Conservation (phyloP, 805 yeast genomes). For the Diddensiella caesifluorescens region DNA sequence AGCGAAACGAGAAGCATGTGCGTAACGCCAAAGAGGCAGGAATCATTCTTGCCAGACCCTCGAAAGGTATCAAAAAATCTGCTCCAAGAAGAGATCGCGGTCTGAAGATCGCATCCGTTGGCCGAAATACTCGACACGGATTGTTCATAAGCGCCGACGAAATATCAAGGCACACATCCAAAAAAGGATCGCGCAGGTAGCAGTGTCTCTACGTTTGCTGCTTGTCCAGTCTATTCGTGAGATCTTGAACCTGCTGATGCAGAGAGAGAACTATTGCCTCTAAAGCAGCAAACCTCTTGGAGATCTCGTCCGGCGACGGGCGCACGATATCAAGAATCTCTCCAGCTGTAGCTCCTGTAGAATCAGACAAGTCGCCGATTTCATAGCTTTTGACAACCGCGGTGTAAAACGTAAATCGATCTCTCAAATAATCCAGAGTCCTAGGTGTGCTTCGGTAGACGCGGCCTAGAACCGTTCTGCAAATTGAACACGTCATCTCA, state of each 20-base stretch:
- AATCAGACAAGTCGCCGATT: constrained; percentile 14
- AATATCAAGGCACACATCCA: constrained; percentile 38
- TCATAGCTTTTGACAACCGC: constrained; percentile 22
- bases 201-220: not conserved
- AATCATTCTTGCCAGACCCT: constrained; percentile 61
- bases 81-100: constrained; percentile 66
- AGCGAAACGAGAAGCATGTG: constrained; percentile 50
- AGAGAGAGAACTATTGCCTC: constrained; percentile 15
- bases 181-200: not conserved
- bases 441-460: constrained; percentile 26
- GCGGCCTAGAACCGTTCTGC: constrained; percentile 22
- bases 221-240: not conserved
- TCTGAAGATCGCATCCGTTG: constrained; percentile 67
- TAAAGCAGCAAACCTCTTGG: constrained; percentile 14
- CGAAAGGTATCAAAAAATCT: constrained; percentile 26
- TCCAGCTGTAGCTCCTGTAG: constrained; percentile 1
- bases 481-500: constrained; percentile 19
- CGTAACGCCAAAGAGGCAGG: constrained; percentile 86
- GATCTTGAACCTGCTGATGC: constrained; percentile 7
- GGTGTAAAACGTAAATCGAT: constrained; percentile 23
- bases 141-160: constrained; percentile 63
- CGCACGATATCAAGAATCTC: constrained; percentile 5
- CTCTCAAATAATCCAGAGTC: constrained; percentile 21
- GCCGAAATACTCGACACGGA: constrained; percentile 75
- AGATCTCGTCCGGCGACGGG: constrained; percentile 17